Base-by-base conservation (phyloP, 345 rosid genomes). In the Viola odorata region DNA sequence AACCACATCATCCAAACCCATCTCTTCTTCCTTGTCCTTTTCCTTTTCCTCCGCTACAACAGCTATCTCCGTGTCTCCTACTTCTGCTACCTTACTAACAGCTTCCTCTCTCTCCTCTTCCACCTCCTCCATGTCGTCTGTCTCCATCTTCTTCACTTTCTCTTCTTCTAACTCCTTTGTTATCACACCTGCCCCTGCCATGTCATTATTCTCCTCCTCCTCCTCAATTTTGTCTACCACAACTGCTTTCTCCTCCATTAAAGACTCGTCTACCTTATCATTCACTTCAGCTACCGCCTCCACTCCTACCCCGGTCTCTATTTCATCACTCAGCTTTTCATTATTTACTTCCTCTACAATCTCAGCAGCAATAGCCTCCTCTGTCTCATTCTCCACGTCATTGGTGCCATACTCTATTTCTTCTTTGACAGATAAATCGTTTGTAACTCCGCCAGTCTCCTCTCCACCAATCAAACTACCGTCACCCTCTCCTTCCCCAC, bases 151-250 rank as follows among this genome's bases (percentile, higher is more conserved):
- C 59, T 48, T 66, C 14, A 17, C 47, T 50, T 59, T 68, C 53
- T 53, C 66, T 8, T 13, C 57, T 15, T 45, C 47, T 4, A 47
- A 23, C 39, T 49, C 63, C 40, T 7, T 59, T 37, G 12, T 44
- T 16, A 14, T 58, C 13, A 50, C 72, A 38, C 36, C 45, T 8
- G 57, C 68, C 58, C 50, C 60, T 50, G 56, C 73, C 75, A 71
- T 53, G 12, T 62, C 55, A 52, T 37, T 42, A 7, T 15, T 15
- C 50, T 53, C 59, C 62, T 42, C 69, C 62, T 42, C 69, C 50
- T 58, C 74, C 57, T 48, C 63, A 37, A 52, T 38, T 12, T 11
- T 62, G 23, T 39, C 49, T 50, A 8, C 37, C 8, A 12, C 67
- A 8, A 7, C 59, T 44, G 10, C 45, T 12, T 23, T 39, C 13